phyloP scores from a whole-genome alignment of 768 basidiomycete genomes.

The Trametopsis cervina region DNA sequence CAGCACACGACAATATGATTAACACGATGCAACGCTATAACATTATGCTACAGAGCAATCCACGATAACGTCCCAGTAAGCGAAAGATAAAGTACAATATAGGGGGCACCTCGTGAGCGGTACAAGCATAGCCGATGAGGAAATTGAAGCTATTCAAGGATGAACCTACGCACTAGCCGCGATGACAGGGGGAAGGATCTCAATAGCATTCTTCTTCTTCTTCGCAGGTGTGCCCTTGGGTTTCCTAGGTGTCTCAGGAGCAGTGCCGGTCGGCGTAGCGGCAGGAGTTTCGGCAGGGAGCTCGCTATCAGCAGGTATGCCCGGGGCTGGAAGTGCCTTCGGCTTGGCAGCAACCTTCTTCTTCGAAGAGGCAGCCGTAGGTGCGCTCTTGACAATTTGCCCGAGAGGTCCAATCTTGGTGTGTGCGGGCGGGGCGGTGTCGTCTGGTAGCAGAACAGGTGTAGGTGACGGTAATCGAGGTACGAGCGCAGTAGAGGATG shows the following conservation, averaged over 20 bases:
- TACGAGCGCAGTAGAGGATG: slow-evolving; percentile 14
- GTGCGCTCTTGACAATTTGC: slow-evolving; percentile 53
- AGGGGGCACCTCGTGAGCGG: background rate
- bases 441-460: slow-evolving; percentile 51
- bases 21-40: too few relatives aligned
- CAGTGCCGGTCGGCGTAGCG: slow-evolving; percentile 3
- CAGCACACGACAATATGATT: too few relatives aligned
- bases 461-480: slow-evolving; percentile 17
- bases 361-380: slow-evolving; percentile 33
- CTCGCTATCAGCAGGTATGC: background rate
- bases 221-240: slow-evolving; percentile 17
- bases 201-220: slow-evolving; percentile 20
- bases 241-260: slow-evolving; percentile 17
- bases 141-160: too few relatives aligned
- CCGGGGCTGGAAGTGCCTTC: background rate
- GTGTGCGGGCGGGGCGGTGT: slow-evolving; percentile 48
- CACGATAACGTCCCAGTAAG: background rate
- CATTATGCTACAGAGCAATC: background rate
- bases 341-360: slow-evolving; percentile 49
- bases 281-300: slow-evolving; percentile 6
- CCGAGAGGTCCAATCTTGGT: slow-evolving; percentile 76
- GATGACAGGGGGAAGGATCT: slow-evolving; percentile 23
- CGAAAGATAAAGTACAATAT: background rate
- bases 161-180: slow-evolving; percentile 21
- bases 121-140: too few relatives aligned